Conservation (phyloP, 169 alveolate species). For the Eimeria acervulina region DNA sequence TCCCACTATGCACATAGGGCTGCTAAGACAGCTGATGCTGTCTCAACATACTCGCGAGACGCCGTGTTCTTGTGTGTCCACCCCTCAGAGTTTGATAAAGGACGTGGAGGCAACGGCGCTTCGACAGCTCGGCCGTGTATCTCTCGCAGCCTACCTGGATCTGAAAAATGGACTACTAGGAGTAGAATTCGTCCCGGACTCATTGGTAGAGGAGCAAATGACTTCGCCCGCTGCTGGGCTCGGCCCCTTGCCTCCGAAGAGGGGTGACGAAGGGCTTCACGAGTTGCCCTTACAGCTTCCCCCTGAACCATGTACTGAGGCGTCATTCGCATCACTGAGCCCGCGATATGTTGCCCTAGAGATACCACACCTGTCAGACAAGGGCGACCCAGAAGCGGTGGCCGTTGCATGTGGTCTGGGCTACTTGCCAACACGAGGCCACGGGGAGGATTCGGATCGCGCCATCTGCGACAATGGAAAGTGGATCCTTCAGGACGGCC, state of each 20-base stretch:
- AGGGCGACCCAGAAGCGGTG: constrained; percentile 76
- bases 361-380: constrained; percentile 15
- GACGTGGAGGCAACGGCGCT: constrained; percentile 45
- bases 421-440: constrained; percentile 54
- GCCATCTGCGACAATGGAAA: constrained; percentile 85
- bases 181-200: constrained; percentile 61
- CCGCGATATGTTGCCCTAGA: constrained; percentile 2
- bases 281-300: constrained; percentile 68
- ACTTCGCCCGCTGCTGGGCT: constrained; percentile 71
- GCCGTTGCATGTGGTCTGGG: constrained; percentile 35
- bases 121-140: constrained; percentile 66
- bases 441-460: constrained; percentile 79
- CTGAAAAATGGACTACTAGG: constrained; percentile 17
- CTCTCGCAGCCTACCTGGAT: constrained; percentile 50
- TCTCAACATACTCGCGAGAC: neutral
- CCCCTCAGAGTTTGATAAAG: constrained; percentile 12
- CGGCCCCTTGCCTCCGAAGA: constrained; percentile 56
- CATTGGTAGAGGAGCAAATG: constrained; percentile 48
- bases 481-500: constrained; percentile 74
- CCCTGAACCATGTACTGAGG: constrained; percentile 67
- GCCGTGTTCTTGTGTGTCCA: constrained; percentile 12
- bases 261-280: constrained; percentile 61
- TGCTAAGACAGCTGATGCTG: neutral
- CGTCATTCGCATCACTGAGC: constrained; percentile 25
- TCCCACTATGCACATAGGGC: neutral